Evolutionary conservation across 1,284 basidiomycete genomes (phyloP).

Genomic region (Fomitopsis pinicola): DNA sequence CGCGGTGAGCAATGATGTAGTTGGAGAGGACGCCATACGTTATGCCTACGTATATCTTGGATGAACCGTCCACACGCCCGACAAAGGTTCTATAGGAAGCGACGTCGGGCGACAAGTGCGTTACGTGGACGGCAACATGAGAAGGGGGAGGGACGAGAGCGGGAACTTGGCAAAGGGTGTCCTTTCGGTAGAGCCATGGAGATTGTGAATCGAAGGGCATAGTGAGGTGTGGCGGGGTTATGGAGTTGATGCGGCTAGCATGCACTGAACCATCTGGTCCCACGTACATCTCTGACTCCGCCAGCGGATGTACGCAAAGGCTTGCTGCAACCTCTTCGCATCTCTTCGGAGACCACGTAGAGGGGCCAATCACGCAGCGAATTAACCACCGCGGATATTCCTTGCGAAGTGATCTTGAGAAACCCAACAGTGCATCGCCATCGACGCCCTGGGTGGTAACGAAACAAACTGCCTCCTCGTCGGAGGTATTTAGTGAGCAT

Average conservation of each 20-base stretch:
- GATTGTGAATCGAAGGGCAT: neutral
- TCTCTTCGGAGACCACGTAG: neutral
- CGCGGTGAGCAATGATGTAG: slow-evolving; percentile 6
- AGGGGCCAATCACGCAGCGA: slow-evolving; percentile 7
- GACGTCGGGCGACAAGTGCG: neutral
- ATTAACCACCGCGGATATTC: slow-evolving; percentile 15
- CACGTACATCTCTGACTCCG: slow-evolving; percentile 9
- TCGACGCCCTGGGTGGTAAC: slow-evolving; percentile 8
- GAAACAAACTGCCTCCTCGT: slow-evolving; percentile 8
- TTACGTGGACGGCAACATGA: slow-evolving; percentile 6
- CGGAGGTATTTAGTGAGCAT: slow-evolving; percentile 3
- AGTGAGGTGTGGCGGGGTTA: neutral
- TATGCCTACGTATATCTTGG: slow-evolving; percentile 8
- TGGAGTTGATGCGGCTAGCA: neutral
- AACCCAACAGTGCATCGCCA: slow-evolving; percentile 14
- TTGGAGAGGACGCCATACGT: slow-evolving; percentile 7
- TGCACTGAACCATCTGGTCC: slow-evolving; percentile 4
- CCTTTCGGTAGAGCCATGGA: slow-evolving; percentile 7
- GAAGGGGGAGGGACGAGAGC: neutral
- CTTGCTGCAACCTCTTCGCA: neutral
- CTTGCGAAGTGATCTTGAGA: slow-evolving; percentile 13
- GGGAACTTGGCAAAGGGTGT: neutral
- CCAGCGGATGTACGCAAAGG: neutral
- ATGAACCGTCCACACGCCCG: slow-evolving; percentile 4
- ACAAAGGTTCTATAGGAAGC: slow-evolving; percentile 6